Conservation (phyloP, 2,329 filamentous ascomycete species). For the Madurella fahalii region DNA sequence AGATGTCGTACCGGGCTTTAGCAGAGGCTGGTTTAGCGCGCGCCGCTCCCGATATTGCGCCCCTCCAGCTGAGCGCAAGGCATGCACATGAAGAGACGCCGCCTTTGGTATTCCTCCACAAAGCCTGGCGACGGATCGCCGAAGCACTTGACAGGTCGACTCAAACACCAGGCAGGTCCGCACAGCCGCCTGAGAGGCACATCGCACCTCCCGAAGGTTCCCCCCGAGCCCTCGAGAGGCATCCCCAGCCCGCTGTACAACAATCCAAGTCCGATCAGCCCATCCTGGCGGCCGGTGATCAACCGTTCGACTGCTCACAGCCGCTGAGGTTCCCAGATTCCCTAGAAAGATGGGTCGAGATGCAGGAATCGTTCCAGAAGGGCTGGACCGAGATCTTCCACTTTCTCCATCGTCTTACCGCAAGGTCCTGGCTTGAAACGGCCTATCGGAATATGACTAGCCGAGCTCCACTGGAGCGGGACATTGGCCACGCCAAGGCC, state of each 20-base stretch:
- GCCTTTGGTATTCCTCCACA: constrained; percentile 20
- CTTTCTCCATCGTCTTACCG: constrained; percentile 20
- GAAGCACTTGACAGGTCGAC: constrained; percentile 5
- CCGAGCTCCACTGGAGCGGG: constrained; percentile 8
- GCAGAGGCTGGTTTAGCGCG: neutral
- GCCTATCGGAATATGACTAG: constrained; percentile 57
- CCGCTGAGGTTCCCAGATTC: constrained; percentile 4
- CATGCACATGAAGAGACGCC: constrained; percentile 18
- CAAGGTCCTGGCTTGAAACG: constrained; percentile 38
- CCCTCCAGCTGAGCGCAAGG: constrained; percentile 11
- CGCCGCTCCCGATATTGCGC: constrained; percentile 4
- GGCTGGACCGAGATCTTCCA: constrained; percentile 24
- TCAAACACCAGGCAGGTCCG: too few relatives aligned
- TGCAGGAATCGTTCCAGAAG: constrained; percentile 18
- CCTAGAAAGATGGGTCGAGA: constrained; percentile 7
- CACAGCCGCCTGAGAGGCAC: too few relatives aligned
- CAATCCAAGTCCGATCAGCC: neutral
- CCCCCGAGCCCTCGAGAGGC: too few relatives aligned
- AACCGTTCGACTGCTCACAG: constrained; percentile 14
- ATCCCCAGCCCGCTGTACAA: neutral
- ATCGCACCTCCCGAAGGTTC: too few relatives aligned
- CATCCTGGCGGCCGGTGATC: constrained; percentile 9
- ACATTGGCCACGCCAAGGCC: constrained; percentile 18
- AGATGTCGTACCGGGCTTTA: neutral
- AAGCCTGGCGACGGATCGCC: constrained; percentile 19